A percentile compares a stretch with the other conserved stretches of the same genome.
Conservation (phyloP, 2,329 filamentous ascomycete genomes). For the Cladosporium sp. region DNA sequence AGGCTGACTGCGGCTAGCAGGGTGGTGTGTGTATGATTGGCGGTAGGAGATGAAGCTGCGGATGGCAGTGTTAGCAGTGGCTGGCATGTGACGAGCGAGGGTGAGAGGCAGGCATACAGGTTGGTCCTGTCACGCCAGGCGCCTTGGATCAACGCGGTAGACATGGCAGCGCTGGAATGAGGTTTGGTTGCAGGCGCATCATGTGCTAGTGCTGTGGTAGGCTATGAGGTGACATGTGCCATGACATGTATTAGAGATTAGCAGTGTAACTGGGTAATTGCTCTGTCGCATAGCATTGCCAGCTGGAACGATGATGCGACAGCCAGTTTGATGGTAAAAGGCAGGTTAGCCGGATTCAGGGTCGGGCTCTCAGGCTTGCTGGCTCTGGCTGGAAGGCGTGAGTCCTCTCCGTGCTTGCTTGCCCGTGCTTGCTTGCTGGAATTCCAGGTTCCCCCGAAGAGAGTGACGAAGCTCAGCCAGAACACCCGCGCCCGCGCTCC, state of each 20-base stretch:
- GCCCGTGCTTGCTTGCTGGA: too few species aligned
- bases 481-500: conserved; percentile 2
- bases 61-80: conserved; percentile 12
- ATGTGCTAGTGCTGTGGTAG: conserved; percentile 3
- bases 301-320: too few species aligned
- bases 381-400: too few species aligned
- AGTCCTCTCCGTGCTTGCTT: too few species aligned
- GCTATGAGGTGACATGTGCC: not conserved
- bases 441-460: not conserved
- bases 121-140: conserved; percentile 96
- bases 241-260: not conserved
- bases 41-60: conserved; percentile 94
- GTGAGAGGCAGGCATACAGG: conserved; percentile 57
- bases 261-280: too few species aligned
- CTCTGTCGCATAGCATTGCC: too few species aligned
- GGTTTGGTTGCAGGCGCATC: conserved; percentile 8
- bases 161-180: conserved; percentile 13
- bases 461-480: not conserved
- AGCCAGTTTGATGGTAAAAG: too few species aligned
- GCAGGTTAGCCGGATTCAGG: too few species aligned
- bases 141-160: conserved; percentile 40
- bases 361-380: too few species aligned
- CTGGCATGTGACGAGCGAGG: conserved; percentile 5
- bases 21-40: conserved; percentile 95
- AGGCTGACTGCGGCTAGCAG: conserved; percentile 58